These are phyloP conservation scores for Echinochloa phyllopogon DNA, from an alignment of 176 grass and related monocot species.

Conservation along the genomic window DNA sequence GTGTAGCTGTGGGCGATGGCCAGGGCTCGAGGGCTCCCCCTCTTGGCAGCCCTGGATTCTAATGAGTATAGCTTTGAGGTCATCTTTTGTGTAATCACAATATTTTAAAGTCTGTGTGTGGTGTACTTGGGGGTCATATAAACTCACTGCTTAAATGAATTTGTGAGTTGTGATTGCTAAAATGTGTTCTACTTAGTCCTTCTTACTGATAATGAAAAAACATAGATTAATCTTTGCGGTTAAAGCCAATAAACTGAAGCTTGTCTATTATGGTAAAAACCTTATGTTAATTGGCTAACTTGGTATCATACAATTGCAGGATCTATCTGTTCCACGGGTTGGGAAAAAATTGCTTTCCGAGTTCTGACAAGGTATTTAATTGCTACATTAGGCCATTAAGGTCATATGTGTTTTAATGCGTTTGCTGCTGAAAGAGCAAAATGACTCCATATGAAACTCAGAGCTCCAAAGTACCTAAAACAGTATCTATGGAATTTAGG, in stretches of 20 bases:
- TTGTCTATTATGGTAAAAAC: not conserved
- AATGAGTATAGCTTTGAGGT: too few species aligned
- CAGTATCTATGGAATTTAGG: not conserved
- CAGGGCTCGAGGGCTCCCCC: too few species aligned
- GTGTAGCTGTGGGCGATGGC: too few species aligned
- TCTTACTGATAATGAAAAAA: not conserved
- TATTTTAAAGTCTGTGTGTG: too few species aligned
- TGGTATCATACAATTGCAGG: slow-evolving; percentile 43
- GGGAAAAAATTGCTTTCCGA: slow-evolving; percentile 1
- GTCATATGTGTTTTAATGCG: not conserved
- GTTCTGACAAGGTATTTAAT: slow-evolving; percentile 32
- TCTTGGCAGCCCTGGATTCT: too few species aligned
- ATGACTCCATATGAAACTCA: not conserved
- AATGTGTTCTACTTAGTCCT: not conserved
- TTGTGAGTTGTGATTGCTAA: slow-evolving; percentile 1
- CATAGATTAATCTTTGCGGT: not conserved
- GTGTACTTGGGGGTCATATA: too few species aligned
- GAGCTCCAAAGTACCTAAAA: slow-evolving; percentile 23
- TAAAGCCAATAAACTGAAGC: slow-evolving; percentile 15
- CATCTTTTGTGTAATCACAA: too few species aligned
- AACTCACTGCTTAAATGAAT: slow-evolving; percentile 1
- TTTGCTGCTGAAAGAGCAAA: slow-evolving; percentile 34
- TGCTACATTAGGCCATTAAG: slow-evolving; percentile 14
- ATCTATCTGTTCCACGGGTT: slow-evolving; percentile 33
- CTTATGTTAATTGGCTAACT: not conserved